These are phyloP conservation scores for Hirsutella thompsonii DNA, from an alignment of 2,329 filamentous ascomycete species.

Conservation along the genomic window DNA sequence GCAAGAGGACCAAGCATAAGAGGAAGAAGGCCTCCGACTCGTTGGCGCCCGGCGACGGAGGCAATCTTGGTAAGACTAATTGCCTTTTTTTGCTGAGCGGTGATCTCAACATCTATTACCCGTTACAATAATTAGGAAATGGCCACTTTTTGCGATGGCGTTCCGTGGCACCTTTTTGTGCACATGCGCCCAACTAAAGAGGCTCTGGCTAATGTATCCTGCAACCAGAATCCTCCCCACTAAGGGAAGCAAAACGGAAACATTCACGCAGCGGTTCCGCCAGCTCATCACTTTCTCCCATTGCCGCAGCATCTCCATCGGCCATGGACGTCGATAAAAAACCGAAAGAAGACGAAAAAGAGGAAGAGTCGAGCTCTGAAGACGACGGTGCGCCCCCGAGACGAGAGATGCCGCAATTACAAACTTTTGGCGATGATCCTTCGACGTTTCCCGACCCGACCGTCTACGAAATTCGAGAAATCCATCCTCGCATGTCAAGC, in stretches of 20 bases:
- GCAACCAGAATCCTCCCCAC: constrained; percentile 35
- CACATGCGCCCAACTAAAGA: background rate
- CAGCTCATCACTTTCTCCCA: constrained; percentile 48
- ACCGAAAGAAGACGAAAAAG: constrained; percentile 24
- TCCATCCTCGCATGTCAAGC: constrained; percentile 63
- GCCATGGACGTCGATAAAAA: constrained; percentile 49
- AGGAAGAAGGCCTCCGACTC: constrained; percentile 62
- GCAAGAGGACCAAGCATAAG: constrained; percentile 56
- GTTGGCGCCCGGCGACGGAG: constrained; percentile 40
- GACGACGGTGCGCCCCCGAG: constrained; percentile 49
- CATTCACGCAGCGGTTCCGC: constrained; percentile 39
- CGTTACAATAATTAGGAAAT: too few species aligned
- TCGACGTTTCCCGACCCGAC: constrained; percentile 86
- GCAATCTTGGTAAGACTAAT: constrained; percentile 15
- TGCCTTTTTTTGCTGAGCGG: too few species aligned
- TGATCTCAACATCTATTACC: too few species aligned
- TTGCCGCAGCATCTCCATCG: constrained; percentile 34
- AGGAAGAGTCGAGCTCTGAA: constrained; percentile 37
- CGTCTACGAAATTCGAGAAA: constrained; percentile 77
- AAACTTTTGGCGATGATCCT: constrained; percentile 87
- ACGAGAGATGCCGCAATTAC: constrained; percentile 58
- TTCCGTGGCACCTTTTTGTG: background rate
- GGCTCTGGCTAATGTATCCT: constrained; percentile 15
- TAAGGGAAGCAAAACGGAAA: constrained; percentile 40
- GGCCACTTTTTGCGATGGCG: background rate